Base-by-base conservation (phyloP, 1,139 yeast species). In the Scheffersomyces insectosa region DNA sequence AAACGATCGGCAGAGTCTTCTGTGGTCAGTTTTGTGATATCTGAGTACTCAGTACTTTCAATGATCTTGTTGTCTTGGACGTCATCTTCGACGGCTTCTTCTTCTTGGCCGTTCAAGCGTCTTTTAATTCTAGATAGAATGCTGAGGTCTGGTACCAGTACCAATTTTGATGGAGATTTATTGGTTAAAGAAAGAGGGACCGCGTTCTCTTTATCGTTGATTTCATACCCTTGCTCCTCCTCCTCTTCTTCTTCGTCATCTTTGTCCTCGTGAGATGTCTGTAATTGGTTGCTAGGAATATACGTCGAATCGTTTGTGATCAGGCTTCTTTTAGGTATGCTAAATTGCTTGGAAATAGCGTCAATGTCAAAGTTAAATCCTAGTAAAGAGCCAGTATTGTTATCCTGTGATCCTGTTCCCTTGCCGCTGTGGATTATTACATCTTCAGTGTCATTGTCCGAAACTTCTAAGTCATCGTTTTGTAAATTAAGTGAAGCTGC, bases 41-140 rank as follows among this genome's bases (percentile, higher is more conserved):
- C 6, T 20, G 25, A 20, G 25, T 20, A 3, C 25, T 20, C 25
- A 20, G 25, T 20, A 20, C 25, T 20, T 29, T 36, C 37, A 2
- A 29, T 43, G 10, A 33, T 23, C 13, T 42, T 43, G 8, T n/a
- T n/a, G 20, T 39, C 46, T 3, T 42, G 37, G 12, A 36, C 34
- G n/a, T 27, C 46, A 11, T 40, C 34, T 12, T 29, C 20, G 15
- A 36, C 39, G 13, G 4, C 12, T 11, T 42, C 40, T 25, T 32
- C 32, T 25, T 39, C 35, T 20, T 20, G 37, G 37, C 50, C 50
- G 34, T 43, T 36, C 35, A 60, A 51, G 38, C 63, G 50, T 14
- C 50, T 51, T 28, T 49, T 55, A 35, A 60, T 51, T 34, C 48
- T 56, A 10, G 52, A 48, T 14, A 60, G 43, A n/a, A 60, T 47